A percentile compares a stretch with the other conserved stretches of the same genome.
These are phyloP conservation scores for Verticillium longisporum DNA, from an alignment of 2,329 filamentous ascomycete species.

Conservation along the genomic window DNA sequence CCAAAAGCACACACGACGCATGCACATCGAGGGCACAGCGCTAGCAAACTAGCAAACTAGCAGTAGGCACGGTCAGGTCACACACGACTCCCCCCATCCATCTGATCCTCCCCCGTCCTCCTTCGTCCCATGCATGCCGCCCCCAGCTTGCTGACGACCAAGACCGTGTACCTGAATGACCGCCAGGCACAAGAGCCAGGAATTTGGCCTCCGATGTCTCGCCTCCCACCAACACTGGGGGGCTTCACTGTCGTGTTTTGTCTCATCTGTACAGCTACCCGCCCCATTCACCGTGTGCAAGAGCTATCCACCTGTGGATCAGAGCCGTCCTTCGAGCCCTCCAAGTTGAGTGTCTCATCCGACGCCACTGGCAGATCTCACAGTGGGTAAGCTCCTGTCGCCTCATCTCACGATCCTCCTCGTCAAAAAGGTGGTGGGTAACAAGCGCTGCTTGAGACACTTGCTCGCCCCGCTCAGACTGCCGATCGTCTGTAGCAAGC, in stretches of 20 bases:
- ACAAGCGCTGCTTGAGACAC: too few species aligned
- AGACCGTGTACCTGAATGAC: too few species aligned
- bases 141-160: too few species aligned
- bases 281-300: too few species aligned
- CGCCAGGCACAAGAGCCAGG: too few species aligned
- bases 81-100: background rate
- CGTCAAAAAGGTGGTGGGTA: background rate
- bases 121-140: background rate
- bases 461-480: too few species aligned
- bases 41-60: background rate
- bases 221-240: too few species aligned
- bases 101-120: background rate
- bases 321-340: background rate
- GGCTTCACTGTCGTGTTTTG: too few species aligned
- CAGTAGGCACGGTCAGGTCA: background rate
- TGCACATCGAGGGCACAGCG: background rate
- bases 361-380: background rate
- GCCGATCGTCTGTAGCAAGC: background rate
- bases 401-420: background rate
- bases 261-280: too few species aligned
- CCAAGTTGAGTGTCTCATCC: background rate
- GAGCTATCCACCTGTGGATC: background rate
- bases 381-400: background rate
- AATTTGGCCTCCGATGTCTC: too few species aligned
- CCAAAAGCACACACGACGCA: background rate